Conservation (phyloP, 1,284 basidiomycete genomes). For the Tilletia walkeri region DNA sequence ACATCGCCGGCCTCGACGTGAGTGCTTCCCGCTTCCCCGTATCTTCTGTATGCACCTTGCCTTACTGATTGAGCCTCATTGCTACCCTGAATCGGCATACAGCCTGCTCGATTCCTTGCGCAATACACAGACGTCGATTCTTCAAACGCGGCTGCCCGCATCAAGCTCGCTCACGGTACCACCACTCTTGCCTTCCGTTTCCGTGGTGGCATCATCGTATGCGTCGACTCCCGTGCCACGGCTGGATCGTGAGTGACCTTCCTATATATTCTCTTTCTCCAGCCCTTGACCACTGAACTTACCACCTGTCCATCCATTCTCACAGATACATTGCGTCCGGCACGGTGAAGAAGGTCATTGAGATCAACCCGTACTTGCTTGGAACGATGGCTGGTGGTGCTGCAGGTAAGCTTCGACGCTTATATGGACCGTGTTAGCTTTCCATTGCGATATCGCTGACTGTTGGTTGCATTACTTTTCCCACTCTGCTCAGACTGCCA, state of each 20-base stretch:
- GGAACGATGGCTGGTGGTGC: slow-evolving; percentile 99
- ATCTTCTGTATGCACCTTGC: neutral
- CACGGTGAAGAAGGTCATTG: slow-evolving; percentile 70
- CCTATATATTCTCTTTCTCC: neutral
- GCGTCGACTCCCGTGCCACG: slow-evolving; percentile 95
- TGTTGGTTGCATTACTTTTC: too few relatives aligned
- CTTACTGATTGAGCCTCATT: neutral
- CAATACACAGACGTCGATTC: slow-evolving; percentile 55
- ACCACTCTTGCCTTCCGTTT: slow-evolving; percentile 97
- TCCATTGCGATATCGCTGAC: neutral
- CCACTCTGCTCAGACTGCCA: slow-evolving; percentile 29
- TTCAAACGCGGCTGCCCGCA: slow-evolving; percentile 58
- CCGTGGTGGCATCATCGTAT: slow-evolving; percentile 93
- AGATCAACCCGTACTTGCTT: slow-evolving; percentile 97
- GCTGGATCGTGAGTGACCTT: slow-evolving; percentile 63
- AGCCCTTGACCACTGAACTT: neutral
- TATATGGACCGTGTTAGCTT: neutral
- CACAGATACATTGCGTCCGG: slow-evolving; percentile 72
- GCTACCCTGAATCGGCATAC: neutral
- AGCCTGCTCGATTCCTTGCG: slow-evolving; percentile 49
- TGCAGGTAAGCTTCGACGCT: slow-evolving; percentile 55
- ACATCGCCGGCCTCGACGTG: slow-evolving; percentile 8
- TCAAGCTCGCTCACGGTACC: slow-evolving; percentile 98
- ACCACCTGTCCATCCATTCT: slow-evolving; percentile 56
- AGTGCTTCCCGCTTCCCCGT: neutral